Evolutionary conservation across 164 flowering plant genomes (phyloP).

Genomic region (Vitis cinerea): DNA sequence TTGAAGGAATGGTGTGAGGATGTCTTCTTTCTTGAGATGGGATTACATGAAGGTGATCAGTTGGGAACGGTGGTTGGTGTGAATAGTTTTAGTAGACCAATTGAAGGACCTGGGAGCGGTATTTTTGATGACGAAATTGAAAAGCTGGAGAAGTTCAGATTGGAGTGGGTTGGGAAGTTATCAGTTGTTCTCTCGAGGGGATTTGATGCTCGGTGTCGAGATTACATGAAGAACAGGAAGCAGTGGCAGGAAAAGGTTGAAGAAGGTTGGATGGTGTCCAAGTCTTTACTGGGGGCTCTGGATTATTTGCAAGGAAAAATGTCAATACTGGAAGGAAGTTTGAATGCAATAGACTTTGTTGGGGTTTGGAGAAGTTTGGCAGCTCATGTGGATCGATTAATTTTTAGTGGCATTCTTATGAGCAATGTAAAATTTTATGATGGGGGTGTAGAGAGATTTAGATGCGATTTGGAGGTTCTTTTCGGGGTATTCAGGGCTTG

Average conservation of each 20-base stretch:
- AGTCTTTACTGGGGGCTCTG: constrained; percentile 62
- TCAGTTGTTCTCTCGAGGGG: constrained; percentile 83
- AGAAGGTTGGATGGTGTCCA: constrained; percentile 62
- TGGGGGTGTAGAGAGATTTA: constrained; percentile 67
- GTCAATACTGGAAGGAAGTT: constrained; percentile 42
- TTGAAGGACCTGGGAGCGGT: constrained; percentile 29
- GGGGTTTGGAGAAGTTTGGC: constrained; percentile 84
- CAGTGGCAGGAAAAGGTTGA: constrained; percentile 89
- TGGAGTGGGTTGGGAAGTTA: constrained; percentile 80
- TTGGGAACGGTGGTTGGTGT: neutral
- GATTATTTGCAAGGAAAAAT: constrained; percentile 82
- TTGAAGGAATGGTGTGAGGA: constrained; percentile 84
- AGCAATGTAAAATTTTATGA: constrained; percentile 64
- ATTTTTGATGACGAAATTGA: constrained; percentile 59
- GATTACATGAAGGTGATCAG: constrained; percentile 21
- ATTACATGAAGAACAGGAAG: constrained; percentile 74
- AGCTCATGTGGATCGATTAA: constrained; percentile 52
- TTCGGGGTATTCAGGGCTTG: constrained; percentile 77
- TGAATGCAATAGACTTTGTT: constrained; percentile 72
- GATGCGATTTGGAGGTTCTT: constrained; percentile 62
- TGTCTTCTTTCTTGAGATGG: constrained; percentile 83
- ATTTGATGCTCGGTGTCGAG: constrained; percentile 69
- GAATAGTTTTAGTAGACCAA: neutral
- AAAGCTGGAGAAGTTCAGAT: constrained; percentile 58
- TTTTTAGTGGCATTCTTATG: constrained; percentile 62